Conservation (phyloP, 2,329 filamentous ascomycete species). For the Stachybotrys elegans region DNA sequence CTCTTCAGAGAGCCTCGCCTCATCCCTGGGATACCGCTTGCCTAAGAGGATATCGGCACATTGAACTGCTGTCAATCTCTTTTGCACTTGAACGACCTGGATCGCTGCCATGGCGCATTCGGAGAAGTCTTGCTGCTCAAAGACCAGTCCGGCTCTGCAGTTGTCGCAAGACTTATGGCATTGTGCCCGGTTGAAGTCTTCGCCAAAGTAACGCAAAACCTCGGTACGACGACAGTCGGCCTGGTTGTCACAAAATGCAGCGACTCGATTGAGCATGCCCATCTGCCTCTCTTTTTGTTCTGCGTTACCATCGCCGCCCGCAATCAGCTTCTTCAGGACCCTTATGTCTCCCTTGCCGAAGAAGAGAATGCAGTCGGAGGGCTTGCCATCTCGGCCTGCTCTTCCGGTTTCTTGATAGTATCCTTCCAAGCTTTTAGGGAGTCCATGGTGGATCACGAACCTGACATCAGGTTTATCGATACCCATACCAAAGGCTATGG, state of each 20-base stretch:
- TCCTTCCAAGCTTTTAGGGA: slow-evolving; percentile 93
- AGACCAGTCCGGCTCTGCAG: slow-evolving; percentile 67
- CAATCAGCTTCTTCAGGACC: slow-evolving; percentile 73
- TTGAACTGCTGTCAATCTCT: slow-evolving; percentile 66
- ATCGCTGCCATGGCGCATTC: slow-evolving; percentile 68
- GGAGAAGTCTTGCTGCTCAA: slow-evolving; percentile 73
- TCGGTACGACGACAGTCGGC: slow-evolving; percentile 83
- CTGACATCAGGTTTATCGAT: slow-evolving; percentile 97
- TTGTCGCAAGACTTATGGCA: slow-evolving; percentile 84
- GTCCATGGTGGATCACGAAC: slow-evolving; percentile 88
- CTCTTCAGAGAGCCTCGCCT: slow-evolving; percentile 46
- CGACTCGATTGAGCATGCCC: slow-evolving; percentile 79
- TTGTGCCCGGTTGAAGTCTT: slow-evolving; percentile 66
- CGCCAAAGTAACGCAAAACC: slow-evolving; percentile 91
- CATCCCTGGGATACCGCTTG: slow-evolving; percentile 54
- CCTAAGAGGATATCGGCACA: slow-evolving; percentile 83
- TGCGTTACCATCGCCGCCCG: slow-evolving; percentile 67
- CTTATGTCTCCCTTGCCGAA: slow-evolving; percentile 76
- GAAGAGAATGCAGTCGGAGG: slow-evolving; percentile 85
- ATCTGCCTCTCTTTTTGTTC: slow-evolving; percentile 81
- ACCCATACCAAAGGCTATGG: slow-evolving; percentile 99
- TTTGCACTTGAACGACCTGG: slow-evolving; percentile 56
- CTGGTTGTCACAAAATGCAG: slow-evolving; percentile 84
- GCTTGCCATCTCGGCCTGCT: slow-evolving; percentile 83
- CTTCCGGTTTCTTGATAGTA: slow-evolving; percentile 98